Percentiles rank a stretch among this genome's conserved stretches.
Conservation (phyloP, 306 rosid species). For the Sophora flavescens region DNA sequence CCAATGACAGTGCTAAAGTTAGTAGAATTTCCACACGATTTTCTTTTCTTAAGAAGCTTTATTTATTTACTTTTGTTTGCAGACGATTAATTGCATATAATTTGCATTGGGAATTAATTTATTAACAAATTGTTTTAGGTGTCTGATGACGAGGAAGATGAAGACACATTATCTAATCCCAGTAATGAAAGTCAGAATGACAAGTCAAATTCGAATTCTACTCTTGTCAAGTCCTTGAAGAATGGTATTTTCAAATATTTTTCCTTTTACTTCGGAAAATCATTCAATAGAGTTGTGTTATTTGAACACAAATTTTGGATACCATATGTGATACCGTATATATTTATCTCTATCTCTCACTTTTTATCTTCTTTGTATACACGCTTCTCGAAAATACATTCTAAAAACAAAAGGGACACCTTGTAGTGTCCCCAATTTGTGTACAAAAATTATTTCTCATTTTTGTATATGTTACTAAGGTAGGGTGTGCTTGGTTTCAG, state of each 20-base stretch:
- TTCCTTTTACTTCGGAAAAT: no score
- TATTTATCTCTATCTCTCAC: no score
- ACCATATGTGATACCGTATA: no score
- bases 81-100: not conserved
- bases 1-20: slow-evolving; percentile 59
- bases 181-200: slow-evolving; percentile 73
- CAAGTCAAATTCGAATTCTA: slow-evolving; percentile 44
- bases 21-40: slow-evolving; percentile 1
- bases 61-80: not conserved
- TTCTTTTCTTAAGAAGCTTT: not conserved
- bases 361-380: no score
- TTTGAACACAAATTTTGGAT: no score
- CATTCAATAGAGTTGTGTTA: no score
- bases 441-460: no score
- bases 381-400: no score
- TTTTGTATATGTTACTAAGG: no score
- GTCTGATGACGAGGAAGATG: slow-evolving; percentile 72
- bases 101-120: not conserved
- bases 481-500: no score
- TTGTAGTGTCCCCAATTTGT: no score
- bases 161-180: slow-evolving; percentile 55
- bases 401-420: no score
- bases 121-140: slow-evolving; percentile 35
- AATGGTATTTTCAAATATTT: slow-evolving; percentile 45
- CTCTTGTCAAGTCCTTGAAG: slow-evolving; percentile 38